phyloP scores from a whole-genome alignment of 208 protist species.

The Acanthamoeba triangularis region DNA sequence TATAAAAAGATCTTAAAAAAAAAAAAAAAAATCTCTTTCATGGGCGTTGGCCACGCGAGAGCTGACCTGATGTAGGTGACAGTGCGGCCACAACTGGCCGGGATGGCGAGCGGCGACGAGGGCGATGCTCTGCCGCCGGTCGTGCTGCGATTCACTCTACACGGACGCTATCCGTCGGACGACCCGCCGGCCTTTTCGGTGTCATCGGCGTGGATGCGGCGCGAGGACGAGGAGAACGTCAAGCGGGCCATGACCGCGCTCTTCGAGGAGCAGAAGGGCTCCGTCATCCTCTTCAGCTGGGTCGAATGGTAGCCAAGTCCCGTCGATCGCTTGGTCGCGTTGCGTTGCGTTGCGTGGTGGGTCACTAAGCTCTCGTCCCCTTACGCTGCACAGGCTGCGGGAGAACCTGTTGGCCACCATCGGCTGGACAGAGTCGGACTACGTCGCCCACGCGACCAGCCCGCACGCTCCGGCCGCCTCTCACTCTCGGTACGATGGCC shows the following conservation, averaged over 20 bases:
- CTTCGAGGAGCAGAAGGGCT: slow-evolving; percentile 71
- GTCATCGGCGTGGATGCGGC: slow-evolving; percentile 49
- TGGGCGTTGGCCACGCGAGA: too few relatives aligned
- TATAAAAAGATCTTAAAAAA: too few relatives aligned
- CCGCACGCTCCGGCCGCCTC: background rate
- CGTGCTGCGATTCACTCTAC: slow-evolving; percentile 33
- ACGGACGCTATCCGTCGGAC: slow-evolving; percentile 47
- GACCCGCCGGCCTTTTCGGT: slow-evolving; percentile 55
- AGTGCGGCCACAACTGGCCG: background rate
- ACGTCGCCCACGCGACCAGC: background rate
- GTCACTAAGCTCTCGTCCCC: too few relatives aligned
- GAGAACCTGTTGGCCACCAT: slow-evolving; percentile 28
- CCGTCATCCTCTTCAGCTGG: slow-evolving; percentile 68
- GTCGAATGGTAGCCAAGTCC: slow-evolving; percentile 65
- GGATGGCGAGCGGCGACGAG: background rate
- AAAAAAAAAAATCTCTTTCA: too few relatives aligned
- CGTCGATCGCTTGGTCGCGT: background rate
- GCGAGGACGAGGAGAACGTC: slow-evolving; percentile 56
- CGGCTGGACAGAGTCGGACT: slow-evolving; percentile 23
- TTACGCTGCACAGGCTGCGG: background rate
- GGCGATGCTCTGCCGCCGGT: background rate
- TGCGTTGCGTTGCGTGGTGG: background rate
- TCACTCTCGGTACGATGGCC: background rate
- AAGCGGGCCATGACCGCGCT: slow-evolving; percentile 24
- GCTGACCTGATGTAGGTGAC: too few relatives aligned